A percentile compares a stretch with the other conserved stretches of the same genome.
Evolutionary conservation across 306 rosid genomes (phyloP).

Genomic region (Quercus engelmannii): DNA sequence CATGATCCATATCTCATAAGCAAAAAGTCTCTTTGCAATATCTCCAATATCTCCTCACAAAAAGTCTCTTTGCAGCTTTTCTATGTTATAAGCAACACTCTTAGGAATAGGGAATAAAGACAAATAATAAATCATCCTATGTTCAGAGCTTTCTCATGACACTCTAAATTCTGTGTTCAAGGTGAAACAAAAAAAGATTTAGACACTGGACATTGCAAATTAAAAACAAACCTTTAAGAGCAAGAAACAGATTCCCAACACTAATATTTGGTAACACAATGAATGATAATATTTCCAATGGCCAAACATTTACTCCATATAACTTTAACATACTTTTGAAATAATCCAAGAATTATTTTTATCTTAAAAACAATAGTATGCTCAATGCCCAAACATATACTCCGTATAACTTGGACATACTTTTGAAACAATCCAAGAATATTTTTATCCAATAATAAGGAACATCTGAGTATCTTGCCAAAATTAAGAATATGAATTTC

Average conservation of each 20-base stretch:
- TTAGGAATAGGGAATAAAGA: too few species aligned
- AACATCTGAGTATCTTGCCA: neutral
- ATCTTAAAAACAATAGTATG: neutral
- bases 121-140: too few species aligned
- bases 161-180: neutral
- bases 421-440: neutral
- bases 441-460: neutral
- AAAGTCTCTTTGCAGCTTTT: too few species aligned
- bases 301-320: neutral
- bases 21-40: too few species aligned
- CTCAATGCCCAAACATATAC: neutral
- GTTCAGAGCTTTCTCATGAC: too few species aligned
- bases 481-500: neutral
- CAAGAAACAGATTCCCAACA: neutral
- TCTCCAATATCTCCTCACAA: too few species aligned
- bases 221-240: neutral
- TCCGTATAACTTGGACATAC: neutral
- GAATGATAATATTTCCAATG: neutral
- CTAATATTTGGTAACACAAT: neutral
- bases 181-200: neutral
- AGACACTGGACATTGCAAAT: neutral
- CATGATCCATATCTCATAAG: too few species aligned
- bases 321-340: neutral
- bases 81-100: too few species aligned
- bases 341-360: neutral